phyloP scores from a whole-genome alignment of 139 green algal genomes.

The Diplosphaera chodatii region DNA sequence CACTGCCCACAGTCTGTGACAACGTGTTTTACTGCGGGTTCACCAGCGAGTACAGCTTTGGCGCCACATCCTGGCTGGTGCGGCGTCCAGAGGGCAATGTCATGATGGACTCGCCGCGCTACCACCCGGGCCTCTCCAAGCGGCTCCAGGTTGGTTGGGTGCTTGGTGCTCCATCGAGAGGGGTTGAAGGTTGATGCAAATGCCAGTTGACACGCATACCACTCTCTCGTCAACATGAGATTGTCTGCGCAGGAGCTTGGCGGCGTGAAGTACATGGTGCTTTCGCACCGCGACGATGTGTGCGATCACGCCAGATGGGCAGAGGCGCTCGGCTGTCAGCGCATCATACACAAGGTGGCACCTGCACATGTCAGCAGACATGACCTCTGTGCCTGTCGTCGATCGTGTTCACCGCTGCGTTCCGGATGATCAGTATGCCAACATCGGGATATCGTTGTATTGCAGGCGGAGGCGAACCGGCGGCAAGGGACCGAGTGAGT shows the following conservation, averaged over 20 bases:
- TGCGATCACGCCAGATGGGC: constrained; percentile 69
- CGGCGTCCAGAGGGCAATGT: constrained; percentile 58
- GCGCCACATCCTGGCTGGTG: constrained; percentile 42
- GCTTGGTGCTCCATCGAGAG: too few relatives aligned
- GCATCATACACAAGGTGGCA: constrained; percentile 66
- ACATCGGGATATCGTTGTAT: too few relatives aligned
- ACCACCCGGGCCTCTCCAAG: constrained; percentile 53
- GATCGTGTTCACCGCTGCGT: too few relatives aligned
- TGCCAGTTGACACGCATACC: too few relatives aligned
- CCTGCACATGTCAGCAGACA: too few relatives aligned
- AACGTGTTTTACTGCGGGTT: constrained; percentile 51
- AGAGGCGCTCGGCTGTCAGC: constrained; percentile 35
- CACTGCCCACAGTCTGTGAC: constrained; percentile 26
- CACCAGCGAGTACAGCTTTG: constrained; percentile 49
- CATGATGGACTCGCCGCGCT: constrained; percentile 68
- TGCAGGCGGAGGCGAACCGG: constrained; percentile 17
- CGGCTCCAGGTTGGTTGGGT: constrained; percentile 30
- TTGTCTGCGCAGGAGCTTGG: constrained; percentile 59
- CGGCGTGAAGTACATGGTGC: constrained; percentile 64
- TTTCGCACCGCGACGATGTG: constrained; percentile 80
- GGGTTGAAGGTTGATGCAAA: too few relatives aligned
- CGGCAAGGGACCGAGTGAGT: constrained; percentile 40
- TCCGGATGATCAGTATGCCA: too few relatives aligned
- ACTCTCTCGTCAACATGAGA: too few relatives aligned
- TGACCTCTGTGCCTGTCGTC: too few relatives aligned